phyloP scores from a whole-genome alignment of 164 flowering plant genomes.

The Tinospora cordifolia region DNA sequence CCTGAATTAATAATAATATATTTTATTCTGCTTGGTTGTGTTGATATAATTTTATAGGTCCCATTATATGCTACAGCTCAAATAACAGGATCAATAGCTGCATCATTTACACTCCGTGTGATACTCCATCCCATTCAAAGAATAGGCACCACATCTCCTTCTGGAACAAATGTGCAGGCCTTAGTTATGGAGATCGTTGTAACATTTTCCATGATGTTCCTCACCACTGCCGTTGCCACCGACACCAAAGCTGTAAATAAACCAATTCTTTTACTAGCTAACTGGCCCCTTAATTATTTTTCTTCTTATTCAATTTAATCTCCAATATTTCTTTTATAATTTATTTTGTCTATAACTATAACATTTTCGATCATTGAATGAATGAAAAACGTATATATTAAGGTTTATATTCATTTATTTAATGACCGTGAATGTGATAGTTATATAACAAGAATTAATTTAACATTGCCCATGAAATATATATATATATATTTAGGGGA shows the following conservation, averaged over 20 bases:
- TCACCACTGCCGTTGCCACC: conserved; percentile 74
- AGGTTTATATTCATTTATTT: too few relatives aligned
- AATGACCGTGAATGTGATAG: too few relatives aligned
- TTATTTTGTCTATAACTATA: too few relatives aligned
- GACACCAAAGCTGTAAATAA: conserved; percentile 65
- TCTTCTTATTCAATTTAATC: background rate
- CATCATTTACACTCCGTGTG: conserved; percentile 41
- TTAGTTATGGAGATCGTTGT: conserved; percentile 61
- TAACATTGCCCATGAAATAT: too few relatives aligned
- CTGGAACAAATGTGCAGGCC: conserved; percentile 57
- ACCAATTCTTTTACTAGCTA: too few relatives aligned
- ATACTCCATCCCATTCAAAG: conserved; percentile 51
- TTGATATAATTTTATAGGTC: conserved; percentile 35
- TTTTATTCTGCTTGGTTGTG: background rate
- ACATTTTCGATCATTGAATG: too few relatives aligned
- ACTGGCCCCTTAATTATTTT: background rate
- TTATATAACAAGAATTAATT: too few relatives aligned
- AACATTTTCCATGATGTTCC: conserved; percentile 78
- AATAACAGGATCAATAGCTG: conserved; percentile 46
- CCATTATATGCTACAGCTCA: conserved; percentile 66
- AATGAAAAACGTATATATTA: too few relatives aligned
- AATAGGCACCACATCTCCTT: conserved; percentile 62
- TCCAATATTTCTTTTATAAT: background rate
- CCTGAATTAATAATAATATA: background rate
- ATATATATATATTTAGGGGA: background rate